Evolutionary conservation across 106 monocot species (phyloP).

Genomic region (Chionographis japonica): DNA sequence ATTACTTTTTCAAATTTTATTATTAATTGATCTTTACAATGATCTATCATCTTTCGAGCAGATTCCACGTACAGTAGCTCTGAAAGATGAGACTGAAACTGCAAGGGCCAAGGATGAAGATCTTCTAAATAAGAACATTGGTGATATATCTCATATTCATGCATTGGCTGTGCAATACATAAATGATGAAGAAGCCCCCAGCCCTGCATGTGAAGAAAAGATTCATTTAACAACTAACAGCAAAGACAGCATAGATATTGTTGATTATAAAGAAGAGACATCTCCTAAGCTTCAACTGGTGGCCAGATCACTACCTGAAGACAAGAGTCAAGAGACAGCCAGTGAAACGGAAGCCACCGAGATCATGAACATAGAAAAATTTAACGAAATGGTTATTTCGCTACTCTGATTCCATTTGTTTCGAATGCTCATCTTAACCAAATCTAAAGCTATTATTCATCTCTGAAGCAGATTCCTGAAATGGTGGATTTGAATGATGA

Average conservation of each 20-base stretch:
- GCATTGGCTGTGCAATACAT: background rate
- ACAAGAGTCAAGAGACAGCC: conserved; percentile 1
- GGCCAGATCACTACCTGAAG: background rate
- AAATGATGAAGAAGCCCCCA: background rate
- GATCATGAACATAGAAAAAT: background rate
- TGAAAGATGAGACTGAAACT: background rate
- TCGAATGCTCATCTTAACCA: background rate
- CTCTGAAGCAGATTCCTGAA: conserved; percentile 4
- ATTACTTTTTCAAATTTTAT: background rate
- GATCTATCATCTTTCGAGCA: background rate
- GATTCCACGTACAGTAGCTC: background rate
- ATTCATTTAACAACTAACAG: background rate
- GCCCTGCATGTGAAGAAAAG: background rate
- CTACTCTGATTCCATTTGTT: background rate
- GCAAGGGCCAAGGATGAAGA: background rate
- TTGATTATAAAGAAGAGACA: background rate
- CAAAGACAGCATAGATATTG: background rate
- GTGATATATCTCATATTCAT: background rate
- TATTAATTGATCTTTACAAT: background rate
- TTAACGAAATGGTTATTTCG: background rate
- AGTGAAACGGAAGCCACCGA: conserved; percentile 1
- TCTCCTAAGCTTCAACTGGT: background rate
- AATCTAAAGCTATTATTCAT: background rate
- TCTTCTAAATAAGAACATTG: background rate
- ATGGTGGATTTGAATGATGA: background rate